Evolutionary conservation across 2,329 filamentous ascomycete genomes (phyloP), one percentile per base, ranked within the genome.

Genomic region (Cryphonectria naterciae): DNA sequence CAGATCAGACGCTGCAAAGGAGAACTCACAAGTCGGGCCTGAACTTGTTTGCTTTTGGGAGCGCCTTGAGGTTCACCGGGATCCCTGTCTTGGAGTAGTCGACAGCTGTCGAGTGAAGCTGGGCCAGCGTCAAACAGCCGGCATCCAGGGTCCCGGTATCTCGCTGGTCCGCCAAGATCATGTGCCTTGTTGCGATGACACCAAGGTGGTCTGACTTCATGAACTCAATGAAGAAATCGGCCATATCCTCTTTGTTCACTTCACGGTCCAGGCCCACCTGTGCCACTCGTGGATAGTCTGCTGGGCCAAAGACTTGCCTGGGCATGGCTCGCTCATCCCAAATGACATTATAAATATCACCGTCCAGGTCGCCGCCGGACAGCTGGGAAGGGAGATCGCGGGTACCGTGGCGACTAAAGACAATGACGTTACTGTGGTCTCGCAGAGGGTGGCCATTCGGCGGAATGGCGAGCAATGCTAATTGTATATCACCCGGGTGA

Each of bases 361-460:
- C 94, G 74, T 96, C 93, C 0, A 97, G 85, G 78, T 97, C 94
- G 0, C 94, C 94, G 1, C 94, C 94, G 68, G 91, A 92, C 0
- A 97, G 83, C 78, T 91, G 87, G 72, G 92, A 95, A 0, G 93
- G 93, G 0, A 97, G 82, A 76, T 97, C 94, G 22, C 94, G 88
- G 0, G 75, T 37, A 0, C 94, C 94, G 58, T 87, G 84, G 70
- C 90, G 88, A 71, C 91, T 94, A 77, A 97, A 97, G 1, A 92
- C 88, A 22, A 97, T 85, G 72, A 93, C 95, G 76, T 97, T 97
- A 1, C 84, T 82, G 1, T 95, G 83, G 0, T 83, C 77, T 1
- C 81, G 81, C 1, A 97, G 83, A 0, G 92, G 88, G 22, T 92
- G 93, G 0, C 81, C 80, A 0, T 70, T 41, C 0, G 88, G 86